A percentile compares a stretch with the other conserved stretches of the same genome.
phyloP scores from a whole-genome alignment of 148 eudicot genomes.

The Camellia lanceoleosa region DNA sequence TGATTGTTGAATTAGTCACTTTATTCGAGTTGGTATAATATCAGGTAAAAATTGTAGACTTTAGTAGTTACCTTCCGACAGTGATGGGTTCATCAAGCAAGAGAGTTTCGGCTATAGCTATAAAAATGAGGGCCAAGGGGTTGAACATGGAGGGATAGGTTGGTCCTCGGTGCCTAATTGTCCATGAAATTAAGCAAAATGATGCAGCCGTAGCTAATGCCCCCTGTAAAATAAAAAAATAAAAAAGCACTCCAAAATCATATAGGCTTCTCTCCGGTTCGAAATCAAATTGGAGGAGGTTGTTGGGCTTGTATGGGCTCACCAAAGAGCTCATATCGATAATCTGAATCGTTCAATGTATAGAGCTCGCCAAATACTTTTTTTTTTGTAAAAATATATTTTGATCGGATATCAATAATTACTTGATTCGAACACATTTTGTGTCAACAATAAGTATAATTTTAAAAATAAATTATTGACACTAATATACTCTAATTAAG shows the following conservation, averaged over 20 bases:
- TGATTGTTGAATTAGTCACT: no score
- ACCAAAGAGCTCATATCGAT: no score
- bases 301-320: no score
- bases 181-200: conserved; percentile 53
- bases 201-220: conserved; percentile 46
- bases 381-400: no score
- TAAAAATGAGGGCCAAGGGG: conserved; percentile 46
- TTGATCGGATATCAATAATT: no score
- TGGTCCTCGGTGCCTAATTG: conserved; percentile 51
- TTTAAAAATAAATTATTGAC: no score
- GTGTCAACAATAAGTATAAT: no score
- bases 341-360: no score
- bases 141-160: conserved; percentile 75
- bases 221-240: conserved; percentile 34
- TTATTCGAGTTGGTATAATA: not conserved
- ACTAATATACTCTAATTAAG: no score
- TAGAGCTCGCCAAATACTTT: no score
- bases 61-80: conserved; percentile 38
- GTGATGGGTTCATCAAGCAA: conserved; percentile 44
- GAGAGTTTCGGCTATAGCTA: conserved; percentile 46
- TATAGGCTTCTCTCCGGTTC: not conserved
- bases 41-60: not conserved
- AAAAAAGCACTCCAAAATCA: not conserved
- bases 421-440: no score
- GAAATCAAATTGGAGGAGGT: no score